Evolutionary conservation across 352 stramenopile genomes (phyloP), one percentile per base, ranked within the genome.

Genomic region (Globisporangium carolinianum): DNA sequence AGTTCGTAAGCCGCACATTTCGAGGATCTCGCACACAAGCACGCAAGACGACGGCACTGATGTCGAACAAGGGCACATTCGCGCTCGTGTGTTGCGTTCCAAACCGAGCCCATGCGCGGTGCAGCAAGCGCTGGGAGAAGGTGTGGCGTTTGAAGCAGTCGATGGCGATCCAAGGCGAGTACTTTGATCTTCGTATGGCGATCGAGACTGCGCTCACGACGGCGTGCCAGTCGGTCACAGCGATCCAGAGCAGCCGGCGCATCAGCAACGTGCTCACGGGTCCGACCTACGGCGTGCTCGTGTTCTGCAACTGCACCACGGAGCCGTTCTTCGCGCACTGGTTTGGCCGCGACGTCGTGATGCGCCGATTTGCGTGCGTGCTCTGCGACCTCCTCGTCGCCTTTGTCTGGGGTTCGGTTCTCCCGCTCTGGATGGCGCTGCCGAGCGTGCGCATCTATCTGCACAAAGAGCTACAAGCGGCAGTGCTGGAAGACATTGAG

Each of bases 331-430:
- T 32, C 52, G 17, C 35, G 15, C 15, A 6, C 8, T 57, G 39
- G 52, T 57, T 57, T 14, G 17, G 39, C n/a, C 39, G 5, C 10
- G 52, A 57, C 18, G 6, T 57, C 7, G 39, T 32, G 51, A 57
- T 39, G 39, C 38, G 39, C 5, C 41, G 39, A 9, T 24, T 57
- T 17, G 41, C 17, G 52, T 49, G 52, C 11, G 39, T 39, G 38
- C 39, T 57, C 17, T 24, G 14, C 17, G 39, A 57, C 37, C 24
- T 57, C 38, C 11, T 49, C 6, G 7, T 57, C 15, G 24, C 45
- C n/a, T 59, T 53, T 47, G 24, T 57, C 17, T 57, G 52, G 52
- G 52, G 52, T 0, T 41, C 52, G 38, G 49, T 42, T 15, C 39
- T 49, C 12, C 52, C 39, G 9, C 14, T 42, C 17, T 57, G 52